These are phyloP conservation scores for Debaryomyces psychrophilus DNA, from an alignment of 1,139 yeast species.

Conservation along the genomic window DNA sequence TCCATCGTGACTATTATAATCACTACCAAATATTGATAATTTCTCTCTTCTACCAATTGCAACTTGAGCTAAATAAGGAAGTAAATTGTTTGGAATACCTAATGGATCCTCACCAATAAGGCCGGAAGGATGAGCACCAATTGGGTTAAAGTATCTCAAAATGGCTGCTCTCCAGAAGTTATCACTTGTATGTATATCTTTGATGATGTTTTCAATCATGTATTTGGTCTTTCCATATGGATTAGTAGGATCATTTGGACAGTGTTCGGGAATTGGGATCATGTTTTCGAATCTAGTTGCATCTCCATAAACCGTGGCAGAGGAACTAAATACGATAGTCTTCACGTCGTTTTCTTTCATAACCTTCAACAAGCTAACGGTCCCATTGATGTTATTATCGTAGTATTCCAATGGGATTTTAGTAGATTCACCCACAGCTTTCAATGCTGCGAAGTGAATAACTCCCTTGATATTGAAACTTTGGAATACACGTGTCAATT, in stretches of 20 bases:
- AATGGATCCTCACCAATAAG: constrained; percentile 79
- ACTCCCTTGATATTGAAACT: constrained; percentile 60
- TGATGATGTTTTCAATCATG: constrained; percentile 63
- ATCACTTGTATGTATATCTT: constrained; percentile 57
- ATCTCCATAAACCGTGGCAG: constrained; percentile 87
- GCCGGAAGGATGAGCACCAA: constrained; percentile 86
- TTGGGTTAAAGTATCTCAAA: constrained; percentile 78
- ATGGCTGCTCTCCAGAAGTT: constrained; percentile 62
- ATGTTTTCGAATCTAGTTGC: constrained; percentile 72
- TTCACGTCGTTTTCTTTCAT: constrained; percentile 52
- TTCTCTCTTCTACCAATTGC: constrained; percentile 74
- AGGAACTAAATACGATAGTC: constrained; percentile 73
- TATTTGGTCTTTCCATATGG: constrained; percentile 79
- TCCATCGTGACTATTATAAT: constrained; percentile 72
- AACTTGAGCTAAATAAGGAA: constrained; percentile 78
- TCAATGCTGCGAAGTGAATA: constrained; percentile 83
- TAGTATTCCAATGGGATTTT: constrained; percentile 71
- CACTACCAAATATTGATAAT: constrained; percentile 66
- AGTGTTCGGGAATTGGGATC: constrained; percentile 80
- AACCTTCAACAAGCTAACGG: constrained; percentile 59
- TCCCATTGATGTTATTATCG: constrained; percentile 70
- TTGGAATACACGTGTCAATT: constrained; percentile 51
- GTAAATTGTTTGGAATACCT: constrained; percentile 74
- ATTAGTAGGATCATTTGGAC: constrained; percentile 76
- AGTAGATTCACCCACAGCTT: constrained; percentile 85